Conservation (phyloP, 371 early-diverging fungal species). For the Circinella umbellata region DNA sequence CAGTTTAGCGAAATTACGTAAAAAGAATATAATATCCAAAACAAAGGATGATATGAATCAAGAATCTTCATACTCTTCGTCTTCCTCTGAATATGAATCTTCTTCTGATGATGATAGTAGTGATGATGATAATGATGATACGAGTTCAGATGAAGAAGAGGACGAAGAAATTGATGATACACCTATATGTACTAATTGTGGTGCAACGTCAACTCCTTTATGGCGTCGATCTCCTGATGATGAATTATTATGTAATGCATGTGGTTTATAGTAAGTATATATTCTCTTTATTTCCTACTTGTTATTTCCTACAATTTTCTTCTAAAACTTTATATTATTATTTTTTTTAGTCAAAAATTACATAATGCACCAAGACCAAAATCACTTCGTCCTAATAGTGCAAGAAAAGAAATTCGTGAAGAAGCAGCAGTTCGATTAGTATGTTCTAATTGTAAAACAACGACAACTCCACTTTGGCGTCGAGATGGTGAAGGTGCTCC, state of each 20-base stretch:
- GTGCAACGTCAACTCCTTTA: slow-evolving; percentile 83
- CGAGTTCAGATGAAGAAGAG: slow-evolving; percentile 5
- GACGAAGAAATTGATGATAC: slow-evolving; percentile 20
- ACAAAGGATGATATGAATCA: neutral
- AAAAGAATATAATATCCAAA: too few species aligned
- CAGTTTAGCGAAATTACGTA: too few species aligned
- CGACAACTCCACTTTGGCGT: slow-evolving; percentile 95
- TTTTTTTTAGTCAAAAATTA: slow-evolving; percentile 53
- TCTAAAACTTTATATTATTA: neutral
- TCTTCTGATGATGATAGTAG: too few species aligned
- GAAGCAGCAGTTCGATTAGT: slow-evolving; percentile 38
- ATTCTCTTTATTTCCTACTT: neutral
- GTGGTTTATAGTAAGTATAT: slow-evolving; percentile 75
- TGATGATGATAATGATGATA: slow-evolving; percentile 14
- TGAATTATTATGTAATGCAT: slow-evolving; percentile 89
- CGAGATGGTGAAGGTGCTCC: slow-evolving; percentile 80
- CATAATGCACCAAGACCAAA: slow-evolving; percentile 71
- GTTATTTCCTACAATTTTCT: too few species aligned
- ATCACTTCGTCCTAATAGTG: slow-evolving; percentile 26
- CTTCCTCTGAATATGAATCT: neutral
- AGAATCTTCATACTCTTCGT: too few species aligned
- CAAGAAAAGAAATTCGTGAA: slow-evolving; percentile 26
- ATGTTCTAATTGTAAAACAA: slow-evolving; percentile 91
- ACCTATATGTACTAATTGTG: slow-evolving; percentile 78
- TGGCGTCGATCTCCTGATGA: slow-evolving; percentile 89